These are phyloP conservation scores for Hypomyces rosellus DNA, from an alignment of 2,329 filamentous ascomycete species.

Conservation along the genomic window DNA sequence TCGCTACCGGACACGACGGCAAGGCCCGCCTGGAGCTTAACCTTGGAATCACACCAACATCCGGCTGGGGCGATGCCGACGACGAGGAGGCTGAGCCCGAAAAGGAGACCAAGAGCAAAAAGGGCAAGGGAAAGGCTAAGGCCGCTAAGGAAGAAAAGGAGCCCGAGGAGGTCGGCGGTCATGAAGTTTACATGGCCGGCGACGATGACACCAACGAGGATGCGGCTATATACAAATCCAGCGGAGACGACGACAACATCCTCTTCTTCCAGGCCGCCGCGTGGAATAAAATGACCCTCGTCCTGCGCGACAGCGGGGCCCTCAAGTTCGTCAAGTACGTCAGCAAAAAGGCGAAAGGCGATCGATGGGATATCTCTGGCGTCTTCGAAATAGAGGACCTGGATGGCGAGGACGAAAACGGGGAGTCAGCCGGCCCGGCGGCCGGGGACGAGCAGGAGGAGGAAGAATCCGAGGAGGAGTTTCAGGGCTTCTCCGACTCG, in stretches of 20 bases:
- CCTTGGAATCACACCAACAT: slow-evolving; percentile 75
- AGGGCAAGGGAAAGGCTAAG: slow-evolving; percentile 25
- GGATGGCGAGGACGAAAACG: slow-evolving; percentile 34
- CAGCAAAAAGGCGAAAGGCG: slow-evolving; percentile 71
- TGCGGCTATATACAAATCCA: slow-evolving; percentile 80
- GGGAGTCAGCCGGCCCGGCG: slow-evolving; percentile 21
- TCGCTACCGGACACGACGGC: slow-evolving; percentile 77
- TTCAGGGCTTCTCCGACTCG: slow-evolving; percentile 49
- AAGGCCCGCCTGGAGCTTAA: slow-evolving; percentile 81
- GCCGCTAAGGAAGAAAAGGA: slow-evolving; percentile 29
- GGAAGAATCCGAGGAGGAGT: slow-evolving; percentile 49
- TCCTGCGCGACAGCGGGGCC: slow-evolving; percentile 77
- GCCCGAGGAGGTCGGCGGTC: slow-evolving; percentile 60
- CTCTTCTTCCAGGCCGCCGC: slow-evolving; percentile 56
- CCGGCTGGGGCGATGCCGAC: slow-evolving; percentile 73
- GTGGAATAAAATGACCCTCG: slow-evolving; percentile 91
- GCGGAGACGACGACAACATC: slow-evolving; percentile 67
- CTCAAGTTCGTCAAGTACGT: slow-evolving; percentile 97
- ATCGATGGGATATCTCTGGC: slow-evolving; percentile 86
- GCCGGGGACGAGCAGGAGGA: slow-evolving; percentile 12
- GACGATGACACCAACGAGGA: slow-evolving; percentile 66
- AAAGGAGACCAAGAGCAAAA: slow-evolving; percentile 23
- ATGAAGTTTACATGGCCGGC: slow-evolving; percentile 90
- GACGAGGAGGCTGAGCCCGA: slow-evolving; percentile 37
- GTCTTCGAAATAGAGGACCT: slow-evolving; percentile 64